Conservation (phyloP, 495 filamentous ascomycete species). For the Peziza echinospora region DNA sequence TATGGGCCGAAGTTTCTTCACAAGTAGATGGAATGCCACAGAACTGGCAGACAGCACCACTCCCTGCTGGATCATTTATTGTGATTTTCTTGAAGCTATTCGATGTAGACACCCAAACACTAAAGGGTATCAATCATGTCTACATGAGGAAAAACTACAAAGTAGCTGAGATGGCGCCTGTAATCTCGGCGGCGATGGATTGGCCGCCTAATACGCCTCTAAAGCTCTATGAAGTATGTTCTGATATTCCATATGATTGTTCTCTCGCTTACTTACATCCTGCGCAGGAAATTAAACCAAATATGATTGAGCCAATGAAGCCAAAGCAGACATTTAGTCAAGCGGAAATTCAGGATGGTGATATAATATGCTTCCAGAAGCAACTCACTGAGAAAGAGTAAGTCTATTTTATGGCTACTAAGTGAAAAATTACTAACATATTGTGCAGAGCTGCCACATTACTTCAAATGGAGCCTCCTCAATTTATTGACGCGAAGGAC, state of each 20-base stretch:
- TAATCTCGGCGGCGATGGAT: slow-evolving; percentile 63
- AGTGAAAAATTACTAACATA: slow-evolving; percentile 2
- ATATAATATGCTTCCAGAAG: slow-evolving; percentile 87
- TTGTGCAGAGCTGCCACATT: slow-evolving; percentile 13
- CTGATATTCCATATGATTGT: not conserved
- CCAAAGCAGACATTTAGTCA: slow-evolving; percentile 67
- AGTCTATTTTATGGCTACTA: slow-evolving; percentile 6
- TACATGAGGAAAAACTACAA: slow-evolving; percentile 75
- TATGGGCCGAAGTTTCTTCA: slow-evolving; percentile 50
- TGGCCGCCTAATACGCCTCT: slow-evolving; percentile 38
- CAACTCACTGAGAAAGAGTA: slow-evolving; percentile 39
- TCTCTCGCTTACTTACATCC: slow-evolving; percentile 10
- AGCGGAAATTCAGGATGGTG: slow-evolving; percentile 89
- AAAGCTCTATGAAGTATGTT: slow-evolving; percentile 50
- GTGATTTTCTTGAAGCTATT: slow-evolving; percentile 87
- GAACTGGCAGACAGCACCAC: not conserved
- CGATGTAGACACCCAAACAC: slow-evolving; percentile 48
- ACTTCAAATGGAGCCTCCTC: slow-evolving; percentile 25
- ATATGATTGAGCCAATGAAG: slow-evolving; percentile 91
- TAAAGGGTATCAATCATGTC: slow-evolving; percentile 55
- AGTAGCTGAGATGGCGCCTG: slow-evolving; percentile 61
- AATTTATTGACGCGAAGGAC: slow-evolving; percentile 40
- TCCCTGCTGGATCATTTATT: slow-evolving; percentile 26
- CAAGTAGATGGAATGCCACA: not conserved
- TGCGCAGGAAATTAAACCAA: slow-evolving; percentile 74